These are phyloP conservation scores for Curvularia sp. DNA, from an alignment of 2,329 filamentous ascomycete species.

Conservation along the genomic window DNA sequence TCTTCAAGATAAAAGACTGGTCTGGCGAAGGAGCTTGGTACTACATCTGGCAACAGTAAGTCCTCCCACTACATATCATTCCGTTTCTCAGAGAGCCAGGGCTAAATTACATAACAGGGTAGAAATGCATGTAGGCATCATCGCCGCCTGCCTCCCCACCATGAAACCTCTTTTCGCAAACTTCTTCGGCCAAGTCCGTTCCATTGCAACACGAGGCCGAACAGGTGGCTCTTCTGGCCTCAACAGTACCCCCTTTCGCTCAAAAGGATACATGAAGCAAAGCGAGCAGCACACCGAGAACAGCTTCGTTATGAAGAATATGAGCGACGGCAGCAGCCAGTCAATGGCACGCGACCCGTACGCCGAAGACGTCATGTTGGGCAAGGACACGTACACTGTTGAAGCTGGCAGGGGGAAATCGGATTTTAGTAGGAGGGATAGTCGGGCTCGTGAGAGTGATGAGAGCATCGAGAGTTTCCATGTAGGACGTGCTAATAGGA, in stretches of 20 bases:
- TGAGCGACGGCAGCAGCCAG: slow-evolving; percentile 15
- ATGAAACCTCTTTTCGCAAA: slow-evolving; percentile 38
- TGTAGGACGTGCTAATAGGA: slow-evolving; percentile 14
- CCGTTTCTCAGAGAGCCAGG: too few species aligned
- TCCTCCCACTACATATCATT: background rate
- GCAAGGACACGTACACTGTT: slow-evolving; percentile 20
- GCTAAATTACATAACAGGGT: slow-evolving; percentile 25
- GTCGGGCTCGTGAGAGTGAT: slow-evolving; percentile 6
- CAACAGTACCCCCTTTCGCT: slow-evolving; percentile 22
- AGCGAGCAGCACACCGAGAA: slow-evolving; percentile 7
- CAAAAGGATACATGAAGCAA: slow-evolving; percentile 29
- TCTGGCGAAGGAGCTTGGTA: slow-evolving; percentile 34
- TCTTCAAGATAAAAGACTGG: slow-evolving; percentile 39
- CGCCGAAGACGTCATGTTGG: slow-evolving; percentile 20
- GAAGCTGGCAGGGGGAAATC: slow-evolving; percentile 12
- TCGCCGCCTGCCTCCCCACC: slow-evolving; percentile 39
- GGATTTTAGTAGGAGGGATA: slow-evolving; percentile 4
- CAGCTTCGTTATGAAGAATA: slow-evolving; percentile 22
- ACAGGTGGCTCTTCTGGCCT: slow-evolving; percentile 15
- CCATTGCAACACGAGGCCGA: slow-evolving; percentile 28
- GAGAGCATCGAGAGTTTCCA: slow-evolving; percentile 12
- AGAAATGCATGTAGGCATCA: slow-evolving; percentile 44
- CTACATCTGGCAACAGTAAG: slow-evolving; percentile 39
- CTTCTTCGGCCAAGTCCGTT: slow-evolving; percentile 32
- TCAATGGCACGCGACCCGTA: slow-evolving; percentile 19